Evolutionary conservation across 23 red algal genomes (phyloP).

Genomic region (Cyanidium caldarium): DNA sequence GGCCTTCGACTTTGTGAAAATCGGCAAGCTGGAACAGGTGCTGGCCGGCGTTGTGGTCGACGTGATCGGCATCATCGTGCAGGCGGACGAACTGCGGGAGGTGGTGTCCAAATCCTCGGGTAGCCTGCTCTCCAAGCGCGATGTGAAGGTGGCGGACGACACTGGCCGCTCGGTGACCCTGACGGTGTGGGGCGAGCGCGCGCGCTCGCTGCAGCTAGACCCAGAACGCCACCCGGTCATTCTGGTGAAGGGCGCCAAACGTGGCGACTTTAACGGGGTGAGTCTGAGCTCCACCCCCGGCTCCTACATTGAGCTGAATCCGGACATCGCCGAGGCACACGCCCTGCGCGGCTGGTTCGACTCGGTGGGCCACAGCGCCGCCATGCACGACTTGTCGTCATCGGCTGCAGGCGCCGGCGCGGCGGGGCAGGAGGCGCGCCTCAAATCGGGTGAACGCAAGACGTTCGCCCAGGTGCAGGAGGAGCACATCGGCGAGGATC

Average conservation of each 20-base stretch:
- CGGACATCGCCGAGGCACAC: slow-evolving; percentile 62
- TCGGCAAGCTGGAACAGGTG: slow-evolving; percentile 40
- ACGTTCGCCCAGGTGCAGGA: slow-evolving; percentile 40
- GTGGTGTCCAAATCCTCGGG: slow-evolving; percentile 63
- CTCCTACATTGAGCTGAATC: slow-evolving; percentile 75
- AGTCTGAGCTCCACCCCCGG: slow-evolving; percentile 34
- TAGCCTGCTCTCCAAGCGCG: slow-evolving; percentile 35
- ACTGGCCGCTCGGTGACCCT: slow-evolving; percentile 38
- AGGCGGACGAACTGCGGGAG: slow-evolving; percentile 33
- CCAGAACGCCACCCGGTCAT: slow-evolving; percentile 34
- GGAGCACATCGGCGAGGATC: slow-evolving; percentile 52
- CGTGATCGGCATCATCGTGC: slow-evolving; percentile 58
- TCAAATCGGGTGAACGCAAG: slow-evolving; percentile 33
- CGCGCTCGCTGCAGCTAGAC: slow-evolving; percentile 33
- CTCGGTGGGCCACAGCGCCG: slow-evolving; percentile 28
- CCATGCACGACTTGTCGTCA: slow-evolving; percentile 19
- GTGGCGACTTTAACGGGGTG: slow-evolving; percentile 82
- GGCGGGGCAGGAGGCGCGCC: slow-evolving; percentile 13
- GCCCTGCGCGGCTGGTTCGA: slow-evolving; percentile 89
- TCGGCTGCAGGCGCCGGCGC: background rate
- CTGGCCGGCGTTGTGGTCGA: slow-evolving; percentile 49
- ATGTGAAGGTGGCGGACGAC: slow-evolving; percentile 61
- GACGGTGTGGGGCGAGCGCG: slow-evolving; percentile 74
- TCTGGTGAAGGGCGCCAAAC: slow-evolving; percentile 26
- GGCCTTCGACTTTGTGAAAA: slow-evolving; percentile 83